A percentile compares a stretch with the other conserved stretches of the same genome.
These are phyloP conservation scores for Daldinia eschscholtzii DNA, from an alignment of 2,329 filamentous ascomycete genomes.

Conservation along the genomic window DNA sequence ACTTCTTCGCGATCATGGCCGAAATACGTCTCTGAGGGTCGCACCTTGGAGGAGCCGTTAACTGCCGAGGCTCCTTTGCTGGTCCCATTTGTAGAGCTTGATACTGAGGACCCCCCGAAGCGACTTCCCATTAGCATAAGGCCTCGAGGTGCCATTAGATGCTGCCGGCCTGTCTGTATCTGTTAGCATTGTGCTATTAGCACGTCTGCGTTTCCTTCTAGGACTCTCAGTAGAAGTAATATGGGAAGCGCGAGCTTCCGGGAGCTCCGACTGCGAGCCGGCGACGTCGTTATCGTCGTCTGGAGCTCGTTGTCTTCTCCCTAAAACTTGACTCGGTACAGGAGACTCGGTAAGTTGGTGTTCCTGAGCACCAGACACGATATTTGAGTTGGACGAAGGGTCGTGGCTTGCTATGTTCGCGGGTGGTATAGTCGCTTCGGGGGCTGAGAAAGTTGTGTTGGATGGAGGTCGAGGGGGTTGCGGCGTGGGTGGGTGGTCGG, in stretches of 20 bases:
- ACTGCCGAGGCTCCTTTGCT: conserved; percentile 60
- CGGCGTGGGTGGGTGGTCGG: conserved; percentile 75
- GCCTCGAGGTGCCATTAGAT: conserved; percentile 67
- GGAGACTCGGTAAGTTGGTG: conserved; percentile 27
- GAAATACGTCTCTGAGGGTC: conserved; percentile 67
- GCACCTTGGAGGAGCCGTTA: conserved; percentile 66
- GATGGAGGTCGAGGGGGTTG: conserved; percentile 63
- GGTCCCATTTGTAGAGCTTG: conserved; percentile 61
- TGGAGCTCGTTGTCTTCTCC: conserved; percentile 67
- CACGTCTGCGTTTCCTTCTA: conserved; percentile 70
- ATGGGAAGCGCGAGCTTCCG: conserved; percentile 46
- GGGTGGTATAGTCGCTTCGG: conserved; percentile 44
- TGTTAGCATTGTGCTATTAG: conserved; percentile 71
- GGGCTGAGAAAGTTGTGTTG: conserved; percentile 61
- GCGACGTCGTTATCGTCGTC: conserved; percentile 53
- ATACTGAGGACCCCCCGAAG: conserved; percentile 59
- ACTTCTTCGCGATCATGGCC: conserved; percentile 94
- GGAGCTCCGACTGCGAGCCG: conserved; percentile 40
- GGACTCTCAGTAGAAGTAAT: conserved; percentile 46
- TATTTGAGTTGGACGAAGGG: conserved; percentile 37
- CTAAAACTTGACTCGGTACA: conserved; percentile 59
- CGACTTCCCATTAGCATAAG: conserved; percentile 69
- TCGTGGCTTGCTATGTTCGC: conserved; percentile 43
- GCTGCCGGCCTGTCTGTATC: conserved; percentile 64
- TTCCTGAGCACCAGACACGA: conserved; percentile 30